These are phyloP conservation scores for Zychaea mexicana DNA, from an alignment of 371 early-diverging fungal genomes.

Conservation along the genomic window DNA sequence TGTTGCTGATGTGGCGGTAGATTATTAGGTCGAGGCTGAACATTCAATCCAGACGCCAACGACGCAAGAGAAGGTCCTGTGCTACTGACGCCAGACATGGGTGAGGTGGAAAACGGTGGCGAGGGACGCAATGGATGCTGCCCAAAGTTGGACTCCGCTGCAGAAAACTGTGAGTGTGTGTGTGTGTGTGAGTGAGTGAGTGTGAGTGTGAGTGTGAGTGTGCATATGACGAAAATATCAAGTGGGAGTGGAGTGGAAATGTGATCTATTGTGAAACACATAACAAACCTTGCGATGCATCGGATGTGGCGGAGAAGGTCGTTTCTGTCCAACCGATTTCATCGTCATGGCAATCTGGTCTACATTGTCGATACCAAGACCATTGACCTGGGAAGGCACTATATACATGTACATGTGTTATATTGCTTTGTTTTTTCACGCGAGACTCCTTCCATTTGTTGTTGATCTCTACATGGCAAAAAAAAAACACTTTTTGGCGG, in stretches of 20 bases:
- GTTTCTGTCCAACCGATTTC: slow-evolving; percentile 38
- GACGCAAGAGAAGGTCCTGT: slow-evolving; percentile 38
- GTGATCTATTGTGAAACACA: not conserved
- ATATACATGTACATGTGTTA: not conserved
- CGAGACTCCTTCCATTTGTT: no score
- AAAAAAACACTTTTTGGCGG: no score
- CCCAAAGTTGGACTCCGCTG: slow-evolving; percentile 18
- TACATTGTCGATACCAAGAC: slow-evolving; percentile 40
- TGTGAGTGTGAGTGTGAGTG: not conserved
- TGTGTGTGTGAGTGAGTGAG: not conserved
- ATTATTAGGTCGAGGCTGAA: slow-evolving; percentile 28
- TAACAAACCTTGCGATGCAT: slow-evolving; percentile 32
- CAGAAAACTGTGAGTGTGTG: slow-evolving; percentile 8
- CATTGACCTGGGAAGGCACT: slow-evolving; percentile 23
- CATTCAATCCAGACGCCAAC: slow-evolving; percentile 38
- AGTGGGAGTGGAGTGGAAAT: not conserved
- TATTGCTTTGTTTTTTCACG: not conserved
- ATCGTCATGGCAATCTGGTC: slow-evolving; percentile 39
- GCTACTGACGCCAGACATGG: slow-evolving; percentile 35
- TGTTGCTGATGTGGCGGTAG: slow-evolving; percentile 6
- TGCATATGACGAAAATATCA: no score
- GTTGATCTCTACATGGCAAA: no score
- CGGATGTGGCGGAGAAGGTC: slow-evolving; percentile 17
- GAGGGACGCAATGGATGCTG: slow-evolving; percentile 20
- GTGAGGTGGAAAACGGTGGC: slow-evolving; percentile 36